phyloP scores from a whole-genome alignment of 495 filamentous ascomycete genomes.

The Penicillium antarcticum region DNA sequence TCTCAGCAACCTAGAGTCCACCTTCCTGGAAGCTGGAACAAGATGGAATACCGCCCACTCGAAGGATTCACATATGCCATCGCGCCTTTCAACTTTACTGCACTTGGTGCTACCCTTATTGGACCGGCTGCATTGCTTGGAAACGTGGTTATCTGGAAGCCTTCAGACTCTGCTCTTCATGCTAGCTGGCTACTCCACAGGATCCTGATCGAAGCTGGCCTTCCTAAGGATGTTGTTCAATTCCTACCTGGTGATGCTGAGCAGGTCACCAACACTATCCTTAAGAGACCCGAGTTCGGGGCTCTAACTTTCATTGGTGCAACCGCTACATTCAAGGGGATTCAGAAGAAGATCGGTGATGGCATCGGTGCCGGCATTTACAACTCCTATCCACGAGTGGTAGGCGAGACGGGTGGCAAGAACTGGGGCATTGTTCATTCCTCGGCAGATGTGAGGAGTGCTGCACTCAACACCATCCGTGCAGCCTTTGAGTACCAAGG shows the following conservation, averaged over 20 bases:
- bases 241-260: conserved; percentile 77
- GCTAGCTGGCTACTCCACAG: conserved; percentile 74
- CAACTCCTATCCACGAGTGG: conserved; percentile 70
- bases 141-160: conserved; percentile 87
- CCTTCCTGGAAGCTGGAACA: conserved; percentile 61
- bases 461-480: conserved; percentile 72
- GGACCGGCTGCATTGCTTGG: conserved; percentile 73
- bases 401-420: conserved; percentile 85
- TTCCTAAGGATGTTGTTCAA: conserved; percentile 76
- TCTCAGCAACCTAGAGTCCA: conserved; percentile 64
- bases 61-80: conserved; percentile 61
- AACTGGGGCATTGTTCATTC: conserved; percentile 80
- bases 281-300: conserved; percentile 65
- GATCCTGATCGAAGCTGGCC: conserved; percentile 76
- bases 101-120: conserved; percentile 74
- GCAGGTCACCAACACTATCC: conserved; percentile 65
- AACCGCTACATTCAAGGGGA: conserved; percentile 69
- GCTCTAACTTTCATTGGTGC: conserved; percentile 78
- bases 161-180: conserved; percentile 71
- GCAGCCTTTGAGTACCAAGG: conserved; percentile 87
- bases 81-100: conserved; percentile 60
- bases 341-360: conserved; percentile 68
- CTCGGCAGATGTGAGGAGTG: conserved; percentile 70
- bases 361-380: conserved; percentile 66
- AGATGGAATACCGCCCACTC: conserved; percentile 71